These are phyloP conservation scores for Psilocybe cubensis DNA, from an alignment of 768 basidiomycete genomes.

Conservation along the genomic window DNA sequence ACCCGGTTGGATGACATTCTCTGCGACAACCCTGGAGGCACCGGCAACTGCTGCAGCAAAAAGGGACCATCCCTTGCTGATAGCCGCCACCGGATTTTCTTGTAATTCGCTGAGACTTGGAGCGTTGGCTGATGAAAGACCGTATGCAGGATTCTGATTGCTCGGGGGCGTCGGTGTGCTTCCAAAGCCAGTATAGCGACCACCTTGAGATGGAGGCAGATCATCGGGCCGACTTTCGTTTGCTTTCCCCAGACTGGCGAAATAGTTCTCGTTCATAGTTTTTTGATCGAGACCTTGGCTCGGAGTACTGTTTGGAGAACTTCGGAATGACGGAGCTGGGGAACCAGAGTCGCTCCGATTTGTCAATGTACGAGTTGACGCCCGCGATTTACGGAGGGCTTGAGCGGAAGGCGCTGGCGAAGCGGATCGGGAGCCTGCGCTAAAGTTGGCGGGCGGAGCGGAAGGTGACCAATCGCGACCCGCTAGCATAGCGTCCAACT, in stretches of 20 bases:
- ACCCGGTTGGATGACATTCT: constrained; percentile 90
- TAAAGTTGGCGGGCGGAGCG: constrained; percentile 57
- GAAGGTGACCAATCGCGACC: constrained; percentile 83
- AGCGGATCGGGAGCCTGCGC: constrained; percentile 40
- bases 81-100: constrained; percentile 81
- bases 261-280: constrained; percentile 84
- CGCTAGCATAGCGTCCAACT: constrained; percentile 81
- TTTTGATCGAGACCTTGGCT: constrained; percentile 60
- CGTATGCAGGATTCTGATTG: constrained; percentile 66
- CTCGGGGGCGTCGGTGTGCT: constrained; percentile 70
- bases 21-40: constrained; percentile 78
- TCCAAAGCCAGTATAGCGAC: constrained; percentile 92
- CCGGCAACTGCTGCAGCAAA: constrained; percentile 84
- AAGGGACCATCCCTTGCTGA: constrained; percentile 96
- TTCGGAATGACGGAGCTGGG: constrained; percentile 51
- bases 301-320: constrained; percentile 48
- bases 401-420: constrained; percentile 73
- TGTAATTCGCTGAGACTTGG: constrained; percentile 84
- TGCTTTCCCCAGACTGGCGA: constrained; percentile 78
- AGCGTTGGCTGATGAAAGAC: constrained; percentile 77
- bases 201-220: constrained; percentile 92
- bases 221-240: constrained; percentile 80
- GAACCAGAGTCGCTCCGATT: constrained; percentile 61
- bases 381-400: constrained; percentile 86
- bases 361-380: constrained; percentile 59